Base-by-base conservation (phyloP, 331 rosid species). In the Quercus phellos region DNA sequence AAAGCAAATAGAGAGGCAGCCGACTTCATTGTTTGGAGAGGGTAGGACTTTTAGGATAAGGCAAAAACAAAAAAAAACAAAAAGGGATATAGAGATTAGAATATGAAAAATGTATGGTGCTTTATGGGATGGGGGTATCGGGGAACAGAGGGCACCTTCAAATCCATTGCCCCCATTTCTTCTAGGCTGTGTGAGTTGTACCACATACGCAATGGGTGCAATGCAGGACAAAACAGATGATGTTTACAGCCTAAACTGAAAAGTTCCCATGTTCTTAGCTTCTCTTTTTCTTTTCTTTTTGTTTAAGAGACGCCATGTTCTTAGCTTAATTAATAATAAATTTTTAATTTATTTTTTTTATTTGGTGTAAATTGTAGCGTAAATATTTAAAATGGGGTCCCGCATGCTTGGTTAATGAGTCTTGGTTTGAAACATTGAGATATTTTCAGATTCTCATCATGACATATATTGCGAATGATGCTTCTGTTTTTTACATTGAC, bases 401-500 rank as follows among this genome's bases (percentile, higher is more conserved):
- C 43, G 83, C 58, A 4, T 73, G 68, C 35, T 55, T 46, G 27
- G 72, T 82, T 53, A 76, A 50, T 1, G 19, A 79, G 78, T 27
- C 77, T 82, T 30, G n/a, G 56, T 42, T 83, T 35, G 38, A 34
- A 34, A 34, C 38, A 34, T 34, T 77, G 86, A 75, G 26, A 72
- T 73, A 73, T 32, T 55, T 42, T 75, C 53, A 63, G 79, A 56
- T 70, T 34, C 68, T 83, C 84, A 86, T 88, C 75, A 78, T 87
- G 86, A 56, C 82, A 78, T 68, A 51, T 81, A 55, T 81, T 74
- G 75, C 73, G 78, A 83, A 86, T 83, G 86, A 85, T 88, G 88
- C 77, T 76, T 84, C 83, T 77, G 83, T 83, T 86, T 86, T 84
- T 84, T 59, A 80, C 63, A 71, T 86, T 86, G 88, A 87, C 94